Conservation (phyloP, 2,329 filamentous ascomycete genomes). For the Rugonectria rugulosa region DNA sequence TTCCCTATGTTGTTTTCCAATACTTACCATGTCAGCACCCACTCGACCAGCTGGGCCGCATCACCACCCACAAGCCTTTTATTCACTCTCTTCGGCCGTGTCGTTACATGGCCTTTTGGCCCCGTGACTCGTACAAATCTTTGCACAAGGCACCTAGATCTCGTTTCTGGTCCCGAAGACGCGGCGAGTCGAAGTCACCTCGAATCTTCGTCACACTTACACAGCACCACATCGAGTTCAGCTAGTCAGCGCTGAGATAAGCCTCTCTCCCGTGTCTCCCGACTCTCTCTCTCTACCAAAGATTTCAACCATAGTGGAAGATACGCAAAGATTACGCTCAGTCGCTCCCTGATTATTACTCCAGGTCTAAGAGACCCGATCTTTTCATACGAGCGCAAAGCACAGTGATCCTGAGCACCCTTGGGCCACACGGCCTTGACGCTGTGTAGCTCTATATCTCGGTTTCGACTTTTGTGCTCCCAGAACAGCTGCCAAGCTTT, state of each 20-base stretch:
- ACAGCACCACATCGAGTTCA: conserved; percentile 30
- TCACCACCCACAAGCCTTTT: conserved; percentile 26
- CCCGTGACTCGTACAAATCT: conserved; percentile 34
- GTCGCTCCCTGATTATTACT: neutral
- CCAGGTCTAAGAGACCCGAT: neutral
- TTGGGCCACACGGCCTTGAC: conserved; percentile 8
- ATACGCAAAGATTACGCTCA: conserved; percentile 3
- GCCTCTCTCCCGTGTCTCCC: conserved; percentile 27
- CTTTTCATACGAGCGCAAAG: neutral
- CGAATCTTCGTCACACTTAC: conserved; percentile 39
- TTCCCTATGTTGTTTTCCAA: too few species aligned
- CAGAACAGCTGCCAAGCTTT: neutral
- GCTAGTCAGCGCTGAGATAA: conserved; percentile 33
- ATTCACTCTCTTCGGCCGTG: conserved; percentile 22
- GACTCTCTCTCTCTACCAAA: conserved; percentile 30
- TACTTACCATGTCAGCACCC: too few species aligned
- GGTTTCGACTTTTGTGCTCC: conserved; percentile 7
- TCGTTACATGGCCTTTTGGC: conserved; percentile 26
- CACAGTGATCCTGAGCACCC: neutral
- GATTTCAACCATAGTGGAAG: neutral
- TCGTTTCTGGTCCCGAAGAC: conserved; percentile 20
- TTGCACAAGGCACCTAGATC: conserved; percentile 21
- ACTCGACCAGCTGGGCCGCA: conserved; percentile 33
- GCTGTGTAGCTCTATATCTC: conserved; percentile 10
- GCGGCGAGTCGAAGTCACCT: conserved; percentile 20